These are phyloP conservation scores for Phytopythium kandeliae DNA, from an alignment of 352 stramenopile genomes.

Conservation along the genomic window DNA sequence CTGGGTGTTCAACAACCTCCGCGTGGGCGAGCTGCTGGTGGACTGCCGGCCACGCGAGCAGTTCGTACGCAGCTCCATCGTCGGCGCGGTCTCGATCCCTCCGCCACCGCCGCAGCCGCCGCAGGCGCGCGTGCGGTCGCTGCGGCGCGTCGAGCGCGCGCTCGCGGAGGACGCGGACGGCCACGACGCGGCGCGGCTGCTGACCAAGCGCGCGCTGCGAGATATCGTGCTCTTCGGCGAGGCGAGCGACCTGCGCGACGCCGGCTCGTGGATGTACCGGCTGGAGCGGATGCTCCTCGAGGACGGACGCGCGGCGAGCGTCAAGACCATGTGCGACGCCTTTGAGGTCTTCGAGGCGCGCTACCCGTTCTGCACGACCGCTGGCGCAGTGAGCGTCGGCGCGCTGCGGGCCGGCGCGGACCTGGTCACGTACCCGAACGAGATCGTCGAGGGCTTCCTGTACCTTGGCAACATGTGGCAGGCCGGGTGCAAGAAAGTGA, in stretches of 20 bases:
- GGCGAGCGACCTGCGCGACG: conserved; percentile 14
- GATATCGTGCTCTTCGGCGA: conserved; percentile 53
- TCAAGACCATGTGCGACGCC: conserved; percentile 34
- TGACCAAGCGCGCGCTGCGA: conserved; percentile 30
- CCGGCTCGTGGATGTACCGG: conserved; percentile 27
- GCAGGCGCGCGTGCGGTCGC: neutral
- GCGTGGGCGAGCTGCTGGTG: conserved; percentile 54
- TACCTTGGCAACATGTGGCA: conserved; percentile 80
- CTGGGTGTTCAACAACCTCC: conserved; percentile 77
- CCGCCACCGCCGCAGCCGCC: conserved; percentile 16
- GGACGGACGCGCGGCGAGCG: conserved; percentile 35
- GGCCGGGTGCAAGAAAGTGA: conserved; percentile 39
- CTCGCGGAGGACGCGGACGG: conserved; percentile 14
- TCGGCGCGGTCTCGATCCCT: conserved; percentile 47
- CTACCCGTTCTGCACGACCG: conserved; percentile 69
- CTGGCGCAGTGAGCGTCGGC: conserved; percentile 11
- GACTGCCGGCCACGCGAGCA: conserved; percentile 32
- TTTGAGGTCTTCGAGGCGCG: conserved; percentile 33
- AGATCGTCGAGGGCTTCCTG: conserved; percentile 56
- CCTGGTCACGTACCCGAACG: conserved; percentile 65
- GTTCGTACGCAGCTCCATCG: conserved; percentile 34
- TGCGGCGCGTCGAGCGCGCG: conserved; percentile 16
- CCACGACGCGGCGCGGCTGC: conserved; percentile 17
- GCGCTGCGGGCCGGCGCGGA: conserved; percentile 23
- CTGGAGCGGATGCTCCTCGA: conserved; percentile 38